Evolutionary conservation across 1,284 basidiomycete species (phyloP).

Genomic region (Erythrobasidium hasegawianum): DNA sequence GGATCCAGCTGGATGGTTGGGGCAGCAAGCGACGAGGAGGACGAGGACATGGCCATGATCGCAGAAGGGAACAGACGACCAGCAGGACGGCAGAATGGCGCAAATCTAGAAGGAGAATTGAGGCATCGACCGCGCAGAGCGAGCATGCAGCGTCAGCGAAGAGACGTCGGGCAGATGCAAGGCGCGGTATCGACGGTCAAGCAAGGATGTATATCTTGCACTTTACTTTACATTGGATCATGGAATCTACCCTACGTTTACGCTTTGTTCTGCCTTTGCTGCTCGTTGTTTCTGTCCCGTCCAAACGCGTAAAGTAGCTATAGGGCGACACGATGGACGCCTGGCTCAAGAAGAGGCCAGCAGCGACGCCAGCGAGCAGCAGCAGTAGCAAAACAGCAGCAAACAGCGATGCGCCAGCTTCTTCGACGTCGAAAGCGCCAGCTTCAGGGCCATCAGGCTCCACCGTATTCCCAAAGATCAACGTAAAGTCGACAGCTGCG

Average conservation of each 20-base stretch:
- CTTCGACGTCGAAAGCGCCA: not conserved
- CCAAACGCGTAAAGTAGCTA: not conserved
- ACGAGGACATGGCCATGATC: too few relatives aligned
- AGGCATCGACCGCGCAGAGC: not conserved
- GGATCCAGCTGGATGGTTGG: conserved; percentile 27
- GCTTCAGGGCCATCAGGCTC: not conserved
- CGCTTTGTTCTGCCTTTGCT: not conserved
- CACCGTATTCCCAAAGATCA: conserved; percentile 23
- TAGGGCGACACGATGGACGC: too few relatives aligned
- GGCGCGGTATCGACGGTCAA: not conserved
- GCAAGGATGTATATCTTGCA: not conserved
- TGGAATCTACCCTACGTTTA: not conserved
- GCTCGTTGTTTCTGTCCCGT: not conserved
- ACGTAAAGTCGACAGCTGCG: conserved; percentile 30
- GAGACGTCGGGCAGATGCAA: not conserved
- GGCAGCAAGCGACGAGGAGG: conserved; percentile 3
- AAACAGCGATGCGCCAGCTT: conserved; percentile 1
- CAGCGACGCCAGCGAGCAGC: not conserved
- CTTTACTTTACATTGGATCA: not conserved
- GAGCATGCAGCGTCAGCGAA: not conserved
- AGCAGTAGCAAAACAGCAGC: not conserved
- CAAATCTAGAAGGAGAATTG: not conserved
- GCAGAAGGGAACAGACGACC: not conserved
- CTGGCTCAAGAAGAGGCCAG: conserved; percentile 27
- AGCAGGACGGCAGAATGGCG: not conserved